These are phyloP conservation scores for Hanseniaspora pseudoguilliermondii DNA, from an alignment of 805 yeast species.

Conservation along the genomic window DNA sequence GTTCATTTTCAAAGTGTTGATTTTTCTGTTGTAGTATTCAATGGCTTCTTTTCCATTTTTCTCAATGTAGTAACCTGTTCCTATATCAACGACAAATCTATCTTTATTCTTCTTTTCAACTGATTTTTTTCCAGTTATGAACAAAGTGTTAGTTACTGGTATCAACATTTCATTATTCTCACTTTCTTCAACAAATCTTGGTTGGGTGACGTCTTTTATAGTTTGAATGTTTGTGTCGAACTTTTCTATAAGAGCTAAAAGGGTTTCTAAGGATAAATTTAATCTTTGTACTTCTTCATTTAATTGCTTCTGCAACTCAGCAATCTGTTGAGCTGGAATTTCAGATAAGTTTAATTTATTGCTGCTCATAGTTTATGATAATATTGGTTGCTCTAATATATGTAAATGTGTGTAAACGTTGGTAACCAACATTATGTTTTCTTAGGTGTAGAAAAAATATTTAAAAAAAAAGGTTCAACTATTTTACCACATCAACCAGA, in stretches of 20 bases:
- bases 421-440: too few relatives aligned
- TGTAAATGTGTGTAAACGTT: too few relatives aligned
- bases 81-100: slow-evolving; percentile 79
- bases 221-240: slow-evolving; percentile 69
- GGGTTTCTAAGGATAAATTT: slow-evolving; percentile 68
- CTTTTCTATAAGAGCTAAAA: slow-evolving; percentile 68
- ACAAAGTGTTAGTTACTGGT: slow-evolving; percentile 79
- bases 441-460: too few relatives aligned
- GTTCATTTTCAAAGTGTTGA: slow-evolving; percentile 59
- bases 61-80: slow-evolving; percentile 90
- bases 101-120: slow-evolving; percentile 39
- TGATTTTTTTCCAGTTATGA: slow-evolving; percentile 60
- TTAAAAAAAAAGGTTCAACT: too few relatives aligned
- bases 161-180: slow-evolving; percentile 47
- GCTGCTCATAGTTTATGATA: not conserved
- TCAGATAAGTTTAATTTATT: slow-evolving; percentile 48
- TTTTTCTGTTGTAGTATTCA: slow-evolving; percentile 59
- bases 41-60: slow-evolving; percentile 57
- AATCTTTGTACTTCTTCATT: slow-evolving; percentile 81
- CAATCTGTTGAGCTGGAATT: slow-evolving; percentile 71
- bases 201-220: slow-evolving; percentile 40
- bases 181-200: slow-evolving; percentile 25
- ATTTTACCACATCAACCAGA: too few relatives aligned
- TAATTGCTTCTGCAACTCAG: slow-evolving; percentile 68
- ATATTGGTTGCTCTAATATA: too few relatives aligned